Evolutionary conservation across 345 rosid species (phyloP).

Genomic region (Sonneratia alba): DNA sequence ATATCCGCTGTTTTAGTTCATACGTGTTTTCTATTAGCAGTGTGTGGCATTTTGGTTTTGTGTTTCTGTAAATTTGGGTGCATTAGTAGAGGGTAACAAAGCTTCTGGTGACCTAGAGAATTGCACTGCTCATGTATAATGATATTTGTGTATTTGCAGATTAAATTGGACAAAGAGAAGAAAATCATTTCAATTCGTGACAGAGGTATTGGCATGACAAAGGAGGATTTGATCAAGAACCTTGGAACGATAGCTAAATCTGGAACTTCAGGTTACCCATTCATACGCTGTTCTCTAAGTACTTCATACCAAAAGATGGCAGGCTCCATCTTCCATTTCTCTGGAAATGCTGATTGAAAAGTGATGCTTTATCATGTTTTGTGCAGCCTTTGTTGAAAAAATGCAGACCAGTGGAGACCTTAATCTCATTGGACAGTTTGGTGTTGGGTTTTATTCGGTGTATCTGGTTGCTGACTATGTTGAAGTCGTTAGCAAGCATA

Average conservation of each 20-base stretch:
- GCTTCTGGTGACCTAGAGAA: neutral
- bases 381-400: slow-evolving; percentile 91
- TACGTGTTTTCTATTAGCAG: neutral
- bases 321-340: neutral
- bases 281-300: neutral
- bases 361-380: slow-evolving; percentile 4
- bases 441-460: slow-evolving; percentile 99
- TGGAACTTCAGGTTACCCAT: slow-evolving; percentile 86
- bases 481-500: slow-evolving; percentile 94
- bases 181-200: slow-evolving; percentile 80
- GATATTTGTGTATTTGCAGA: slow-evolving; percentile 35
- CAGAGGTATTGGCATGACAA: slow-evolving; percentile 96
- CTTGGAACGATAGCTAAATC: slow-evolving; percentile 98
- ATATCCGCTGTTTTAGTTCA: neutral
- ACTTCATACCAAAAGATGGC: neutral
- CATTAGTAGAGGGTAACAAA: neutral
- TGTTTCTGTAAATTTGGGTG: neutral
- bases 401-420: slow-evolving; percentile 94
- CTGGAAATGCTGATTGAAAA: neutral
- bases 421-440: slow-evolving; percentile 97
- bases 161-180: slow-evolving; percentile 86
- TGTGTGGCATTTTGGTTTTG: neutral
- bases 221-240: slow-evolving; percentile 92
- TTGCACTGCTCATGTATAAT: too few relatives aligned
- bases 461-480: slow-evolving; percentile 96